phyloP scores from a whole-genome alignment of 2,329 filamentous ascomycete species.

The Elsinoe batatas region DNA sequence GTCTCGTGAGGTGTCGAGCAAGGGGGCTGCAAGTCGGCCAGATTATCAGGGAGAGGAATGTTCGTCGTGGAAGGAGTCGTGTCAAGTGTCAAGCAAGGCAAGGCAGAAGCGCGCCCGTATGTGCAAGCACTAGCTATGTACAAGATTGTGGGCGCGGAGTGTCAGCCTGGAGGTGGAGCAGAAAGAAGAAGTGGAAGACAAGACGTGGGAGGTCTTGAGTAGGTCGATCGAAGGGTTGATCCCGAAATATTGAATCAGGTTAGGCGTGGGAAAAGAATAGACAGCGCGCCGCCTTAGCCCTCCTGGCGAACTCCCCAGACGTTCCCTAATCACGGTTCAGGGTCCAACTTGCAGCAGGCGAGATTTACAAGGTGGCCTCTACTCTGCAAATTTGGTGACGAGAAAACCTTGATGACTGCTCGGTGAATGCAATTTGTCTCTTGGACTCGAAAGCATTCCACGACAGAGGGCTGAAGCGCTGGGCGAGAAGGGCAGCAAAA shows the following conservation, averaged over 20 bases:
- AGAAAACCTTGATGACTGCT: not conserved
- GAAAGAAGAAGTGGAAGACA: not conserved
- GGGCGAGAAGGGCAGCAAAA: slow-evolving; percentile 1
- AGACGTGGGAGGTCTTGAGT: not conserved
- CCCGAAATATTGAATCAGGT: not conserved
- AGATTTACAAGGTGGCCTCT: not conserved
- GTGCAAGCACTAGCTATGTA: slow-evolving; percentile 8
- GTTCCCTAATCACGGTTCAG: not conserved
- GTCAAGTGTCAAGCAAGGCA: not conserved
- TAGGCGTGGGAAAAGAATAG: not conserved
- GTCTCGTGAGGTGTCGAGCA: slow-evolving; percentile 9
- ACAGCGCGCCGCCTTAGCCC: not conserved
- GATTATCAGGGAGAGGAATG: slow-evolving; percentile 6
- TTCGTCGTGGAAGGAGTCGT: slow-evolving; percentile 1
- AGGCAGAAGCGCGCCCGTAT: slow-evolving; percentile 3
- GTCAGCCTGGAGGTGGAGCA: not conserved
- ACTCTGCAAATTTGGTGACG: not conserved
- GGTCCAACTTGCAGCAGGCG: not conserved
- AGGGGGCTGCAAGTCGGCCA: not conserved
- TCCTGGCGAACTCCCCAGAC: not conserved
- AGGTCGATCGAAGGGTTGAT: not conserved
- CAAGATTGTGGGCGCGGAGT: not conserved
- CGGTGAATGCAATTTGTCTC: not conserved
- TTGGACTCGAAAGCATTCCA: not conserved
- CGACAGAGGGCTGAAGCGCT: not conserved